Evolutionary conservation across 495 filamentous ascomycete species (phyloP).

Genomic region (Pyrenula massariospora): DNA sequence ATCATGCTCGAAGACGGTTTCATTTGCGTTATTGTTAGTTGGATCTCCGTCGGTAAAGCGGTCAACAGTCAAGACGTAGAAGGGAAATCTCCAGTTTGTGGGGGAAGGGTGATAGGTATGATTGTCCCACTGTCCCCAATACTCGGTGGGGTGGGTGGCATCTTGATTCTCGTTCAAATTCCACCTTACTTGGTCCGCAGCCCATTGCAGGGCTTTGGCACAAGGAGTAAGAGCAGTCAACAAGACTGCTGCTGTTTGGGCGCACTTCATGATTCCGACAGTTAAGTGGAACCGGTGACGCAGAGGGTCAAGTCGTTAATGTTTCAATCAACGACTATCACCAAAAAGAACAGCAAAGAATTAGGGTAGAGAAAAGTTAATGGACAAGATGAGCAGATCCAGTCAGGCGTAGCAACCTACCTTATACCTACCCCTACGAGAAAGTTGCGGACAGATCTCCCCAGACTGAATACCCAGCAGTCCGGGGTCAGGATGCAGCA

Average conservation of each 20-base stretch:
- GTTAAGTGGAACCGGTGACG: not conserved
- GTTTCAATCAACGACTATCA: not conserved
- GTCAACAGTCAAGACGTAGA: conserved; percentile 28
- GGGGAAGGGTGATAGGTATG: conserved; percentile 29
- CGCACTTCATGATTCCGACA: not conserved
- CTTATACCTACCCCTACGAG: not conserved
- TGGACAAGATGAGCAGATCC: not conserved
- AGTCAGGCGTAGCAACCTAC: not conserved
- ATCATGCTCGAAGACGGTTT: conserved; percentile 22
- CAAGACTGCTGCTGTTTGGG: not conserved
- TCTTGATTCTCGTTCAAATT: conserved; percentile 27
- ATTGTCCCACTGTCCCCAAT: conserved; percentile 27
- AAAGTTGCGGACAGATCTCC: not conserved
- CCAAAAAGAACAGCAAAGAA: not conserved
- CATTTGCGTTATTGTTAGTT: conserved; percentile 17
- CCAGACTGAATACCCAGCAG: not conserved
- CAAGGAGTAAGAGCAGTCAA: not conserved
- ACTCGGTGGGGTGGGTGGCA: conserved; percentile 19
- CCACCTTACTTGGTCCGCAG: conserved; percentile 14
- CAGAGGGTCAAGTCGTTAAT: not conserved
- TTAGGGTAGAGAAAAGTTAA: not conserved
- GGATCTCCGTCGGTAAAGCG: conserved; percentile 29
- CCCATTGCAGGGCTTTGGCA: not conserved
- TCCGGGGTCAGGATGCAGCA: not conserved
- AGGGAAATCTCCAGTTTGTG: conserved; percentile 29